These are phyloP conservation scores for Pleurotus salmoneostramineus DNA, from an alignment of 768 basidiomycete species.

Conservation along the genomic window DNA sequence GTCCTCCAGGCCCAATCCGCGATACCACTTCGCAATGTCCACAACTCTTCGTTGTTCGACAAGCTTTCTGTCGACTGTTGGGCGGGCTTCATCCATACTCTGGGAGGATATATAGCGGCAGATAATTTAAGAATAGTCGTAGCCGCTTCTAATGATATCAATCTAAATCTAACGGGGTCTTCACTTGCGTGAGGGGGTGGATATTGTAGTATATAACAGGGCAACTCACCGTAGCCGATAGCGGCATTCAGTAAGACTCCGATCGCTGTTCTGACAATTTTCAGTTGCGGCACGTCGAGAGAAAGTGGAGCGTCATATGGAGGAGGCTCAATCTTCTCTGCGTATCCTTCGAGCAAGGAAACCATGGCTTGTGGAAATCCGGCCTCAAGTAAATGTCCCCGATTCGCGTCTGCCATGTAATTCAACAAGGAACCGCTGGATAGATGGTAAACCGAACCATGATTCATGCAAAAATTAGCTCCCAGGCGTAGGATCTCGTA, in stretches of 20 bases:
- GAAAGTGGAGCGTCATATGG: slow-evolving; percentile 36
- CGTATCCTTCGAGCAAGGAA: slow-evolving; percentile 65
- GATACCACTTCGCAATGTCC: slow-evolving; percentile 60
- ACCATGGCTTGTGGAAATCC: slow-evolving; percentile 66
- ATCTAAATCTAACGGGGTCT: slow-evolving; percentile 70
- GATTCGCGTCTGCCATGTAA: slow-evolving; percentile 60
- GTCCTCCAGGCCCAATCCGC: slow-evolving; percentile 78
- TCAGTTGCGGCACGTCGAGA: slow-evolving; percentile 59
- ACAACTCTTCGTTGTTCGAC: slow-evolving; percentile 43
- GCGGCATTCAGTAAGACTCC: slow-evolving; percentile 78
- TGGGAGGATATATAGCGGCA: slow-evolving; percentile 68
- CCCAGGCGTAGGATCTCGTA: slow-evolving; percentile 73
- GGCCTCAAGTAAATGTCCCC: slow-evolving; percentile 65
- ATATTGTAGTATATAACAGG: not conserved
- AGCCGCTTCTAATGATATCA: slow-evolving; percentile 68
- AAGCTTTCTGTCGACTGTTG: slow-evolving; percentile 17
- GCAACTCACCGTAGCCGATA: slow-evolving; percentile 64
- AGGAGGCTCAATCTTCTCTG: slow-evolving; percentile 38
- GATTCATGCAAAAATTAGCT: slow-evolving; percentile 84
- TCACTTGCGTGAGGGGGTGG: not conserved
- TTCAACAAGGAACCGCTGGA: not conserved
- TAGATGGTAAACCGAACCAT: slow-evolving; percentile 44
- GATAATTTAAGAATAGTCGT: slow-evolving; percentile 66
- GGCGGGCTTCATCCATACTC: slow-evolving; percentile 45
- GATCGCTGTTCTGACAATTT: slow-evolving; percentile 71